Evolutionary conservation across 2,329 filamentous ascomycete genomes (phyloP), one percentile per base, ranked within the genome.

Genomic region (Tolypocladium tropicale): DNA sequence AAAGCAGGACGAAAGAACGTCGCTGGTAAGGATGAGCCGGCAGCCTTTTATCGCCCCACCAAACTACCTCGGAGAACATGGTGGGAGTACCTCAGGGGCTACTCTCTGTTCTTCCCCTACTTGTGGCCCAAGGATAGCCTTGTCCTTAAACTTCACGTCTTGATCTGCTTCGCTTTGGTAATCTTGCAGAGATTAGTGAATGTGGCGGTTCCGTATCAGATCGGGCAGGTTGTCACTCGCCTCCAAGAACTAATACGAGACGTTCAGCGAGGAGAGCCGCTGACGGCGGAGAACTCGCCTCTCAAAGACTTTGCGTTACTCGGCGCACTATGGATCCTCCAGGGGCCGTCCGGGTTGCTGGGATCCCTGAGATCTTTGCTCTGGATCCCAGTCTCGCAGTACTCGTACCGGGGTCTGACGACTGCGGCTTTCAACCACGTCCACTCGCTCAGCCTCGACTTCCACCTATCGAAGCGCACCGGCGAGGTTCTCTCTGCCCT

Each of bases 341-440:
- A 97, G 71, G 94, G 94, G 2, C 86, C 84, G 54, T 94, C 93
- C 58, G 94, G 94, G 23, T 76, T 97, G 51, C 80, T 99, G 36
- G 91, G 91, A 9, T 93, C 90, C 2, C 65, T 89, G 36, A 83
- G 94, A 60, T 88, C 90, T 25, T 84, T 90, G 37, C 77, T 99
- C 36, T 99, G 94, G 94, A 94, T 99, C 53, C 93, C 94, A 0
- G 91, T 99, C 56, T 90, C 92, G 37, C 94, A 99, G 70, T 96
- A 97, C 70, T 96, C 93, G 0, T 99, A 96, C 72, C 87, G 90
- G 66, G 90, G 94, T 61, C 80, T 99, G 57, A 96, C 92, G 6
- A 94, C 94, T 2, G 92, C 94, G 18, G 90, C 93, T 12, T 99
- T 99, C 68, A 93, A 97, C 73, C 94, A 99, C 69, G 94, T 99